Percentiles rank a stretch among this genome's conserved stretches.
phyloP scores from a whole-genome alignment of 2,329 filamentous ascomycete species.

The Fusarium incarnatum region DNA sequence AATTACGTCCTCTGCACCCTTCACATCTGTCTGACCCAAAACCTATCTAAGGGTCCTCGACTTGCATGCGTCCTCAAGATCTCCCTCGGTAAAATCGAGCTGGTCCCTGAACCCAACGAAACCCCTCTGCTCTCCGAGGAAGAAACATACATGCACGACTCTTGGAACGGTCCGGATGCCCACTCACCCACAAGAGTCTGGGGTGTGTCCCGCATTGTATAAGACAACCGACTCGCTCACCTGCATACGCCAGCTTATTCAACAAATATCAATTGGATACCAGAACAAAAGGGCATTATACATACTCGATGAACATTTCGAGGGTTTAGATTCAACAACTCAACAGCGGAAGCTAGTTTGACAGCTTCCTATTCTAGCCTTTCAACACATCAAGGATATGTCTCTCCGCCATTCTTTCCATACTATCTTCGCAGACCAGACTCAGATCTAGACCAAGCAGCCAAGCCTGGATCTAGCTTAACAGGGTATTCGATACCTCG shows the following conservation, averaged over 20 bases:
- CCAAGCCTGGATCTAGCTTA: slow-evolving; percentile 20
- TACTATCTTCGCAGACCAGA: slow-evolving; percentile 7
- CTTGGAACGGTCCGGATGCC: slow-evolving; percentile 16
- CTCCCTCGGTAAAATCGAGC: not conserved
- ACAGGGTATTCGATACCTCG: slow-evolving; percentile 17
- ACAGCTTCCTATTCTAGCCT: not conserved
- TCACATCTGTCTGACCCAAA: not conserved
- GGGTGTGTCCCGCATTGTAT: slow-evolving; percentile 13
- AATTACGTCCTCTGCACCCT: not conserved
- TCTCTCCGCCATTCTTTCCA: slow-evolving; percentile 1
- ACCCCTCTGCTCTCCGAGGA: slow-evolving; percentile 2
- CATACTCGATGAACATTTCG: not conserved
- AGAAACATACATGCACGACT: slow-evolving; percentile 12
- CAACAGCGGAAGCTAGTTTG: not conserved
- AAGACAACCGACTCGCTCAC: slow-evolving; percentile 25
- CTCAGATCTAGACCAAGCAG: slow-evolving; percentile 2
- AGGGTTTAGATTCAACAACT: not conserved
- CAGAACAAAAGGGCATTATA: not conserved
- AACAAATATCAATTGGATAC: not conserved
- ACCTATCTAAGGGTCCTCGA: slow-evolving; percentile 4
- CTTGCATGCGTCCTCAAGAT: slow-evolving; percentile 13
- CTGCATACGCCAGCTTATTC: slow-evolving; percentile 2
- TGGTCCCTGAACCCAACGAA: slow-evolving; percentile 24
- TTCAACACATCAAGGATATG: not conserved
- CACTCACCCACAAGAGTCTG: slow-evolving; percentile 21